Evolutionary conservation across 106 monocot genomes (phyloP), one percentile per base, ranked within the genome.

Genomic region (Dendrobium chrysotoxum): DNA sequence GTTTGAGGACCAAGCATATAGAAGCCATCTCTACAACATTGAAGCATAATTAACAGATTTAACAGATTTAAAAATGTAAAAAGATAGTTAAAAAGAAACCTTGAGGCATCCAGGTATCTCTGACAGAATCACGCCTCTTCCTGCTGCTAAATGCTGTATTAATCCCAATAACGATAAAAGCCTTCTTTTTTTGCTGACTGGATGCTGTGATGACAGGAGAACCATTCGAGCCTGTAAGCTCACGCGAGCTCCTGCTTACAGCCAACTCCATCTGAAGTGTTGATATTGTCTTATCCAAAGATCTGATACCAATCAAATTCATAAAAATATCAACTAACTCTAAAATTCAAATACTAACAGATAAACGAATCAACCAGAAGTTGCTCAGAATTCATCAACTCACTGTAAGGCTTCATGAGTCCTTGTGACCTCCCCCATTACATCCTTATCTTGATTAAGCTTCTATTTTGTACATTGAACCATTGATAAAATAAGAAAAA

Each of bases 71-170:
- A 35, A 17, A 70, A 35, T 13, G 31, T 20, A 23, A 23, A 61
- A 70, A 70, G 2, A 5, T 3, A 35, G 35, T 44, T 50, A 42
- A 47, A 44, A 28, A 74, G 4, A n/a, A 70, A 96, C 97, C 97
- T 92, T 92, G 94, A 61, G 94, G 97, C 94, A 98, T 94, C 97
- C 97, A 98, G 9, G 94, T 94, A 28, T 88, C 88, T 77, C 97
- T 92, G 11, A 98, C 84, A 17, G 97, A 98, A 47, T 98, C 97
- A 40, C 97, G 81, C 76, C 97, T 83, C 83, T 98, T 98, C 81
- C 94, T 94, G 88, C 97, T 98, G 82, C 97, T 98, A 79, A 98
- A 98, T 75, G 97, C 94, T 25, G 97, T 98, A 77, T 94, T 98
- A 31, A 98, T 92, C 77, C 97, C 97, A 83, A 98, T 95, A 53